phyloP scores from a whole-genome alignment of 2,329 filamentous ascomycete genomes.

The Hymenoscyphus salicellus region DNA sequence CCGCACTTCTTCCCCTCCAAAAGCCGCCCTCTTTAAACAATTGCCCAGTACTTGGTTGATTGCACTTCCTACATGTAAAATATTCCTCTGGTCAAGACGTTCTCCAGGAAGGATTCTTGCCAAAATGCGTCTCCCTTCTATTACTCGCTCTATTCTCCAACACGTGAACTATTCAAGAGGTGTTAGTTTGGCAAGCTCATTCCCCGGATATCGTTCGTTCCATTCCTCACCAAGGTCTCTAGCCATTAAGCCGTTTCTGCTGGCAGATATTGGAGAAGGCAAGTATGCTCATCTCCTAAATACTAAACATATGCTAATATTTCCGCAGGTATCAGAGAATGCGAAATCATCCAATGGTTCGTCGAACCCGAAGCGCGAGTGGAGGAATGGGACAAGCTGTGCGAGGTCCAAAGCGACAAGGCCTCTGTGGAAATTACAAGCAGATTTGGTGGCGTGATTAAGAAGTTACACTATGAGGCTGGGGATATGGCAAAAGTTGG shows the following conservation, averaged over 20 bases:
- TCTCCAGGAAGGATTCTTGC: conserved; percentile 4
- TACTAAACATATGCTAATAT: not conserved
- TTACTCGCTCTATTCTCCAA: conserved; percentile 48
- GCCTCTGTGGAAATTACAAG: conserved; percentile 89
- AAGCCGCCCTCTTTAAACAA: not conserved
- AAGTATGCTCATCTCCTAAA: conserved; percentile 24
- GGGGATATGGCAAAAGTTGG: conserved; percentile 96
- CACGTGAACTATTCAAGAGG: conserved; percentile 49
- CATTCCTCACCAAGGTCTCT: conserved; percentile 27
- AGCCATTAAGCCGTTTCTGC: conserved; percentile 72
- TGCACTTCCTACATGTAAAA: conserved; percentile 6
- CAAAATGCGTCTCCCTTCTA: conserved; percentile 55
- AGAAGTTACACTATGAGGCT: conserved; percentile 91
- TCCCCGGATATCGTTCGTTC: conserved; percentile 24
- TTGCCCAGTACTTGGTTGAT: conserved; percentile 8
- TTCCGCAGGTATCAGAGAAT: conserved; percentile 82
- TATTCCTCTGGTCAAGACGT: conserved; percentile 7
- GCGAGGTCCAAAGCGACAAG: conserved; percentile 98
- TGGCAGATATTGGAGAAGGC: conserved; percentile 88
- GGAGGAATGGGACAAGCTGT: conserved; percentile 96
- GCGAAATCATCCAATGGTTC: conserved; percentile 99
- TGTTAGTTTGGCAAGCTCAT: conserved; percentile 23
- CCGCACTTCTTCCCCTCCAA: not conserved
- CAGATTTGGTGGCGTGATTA: conserved; percentile 90
- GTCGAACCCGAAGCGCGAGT: conserved; percentile 92